phyloP scores from a whole-genome alignment of 345 rosid genomes.

The Sonneratia alba region DNA sequence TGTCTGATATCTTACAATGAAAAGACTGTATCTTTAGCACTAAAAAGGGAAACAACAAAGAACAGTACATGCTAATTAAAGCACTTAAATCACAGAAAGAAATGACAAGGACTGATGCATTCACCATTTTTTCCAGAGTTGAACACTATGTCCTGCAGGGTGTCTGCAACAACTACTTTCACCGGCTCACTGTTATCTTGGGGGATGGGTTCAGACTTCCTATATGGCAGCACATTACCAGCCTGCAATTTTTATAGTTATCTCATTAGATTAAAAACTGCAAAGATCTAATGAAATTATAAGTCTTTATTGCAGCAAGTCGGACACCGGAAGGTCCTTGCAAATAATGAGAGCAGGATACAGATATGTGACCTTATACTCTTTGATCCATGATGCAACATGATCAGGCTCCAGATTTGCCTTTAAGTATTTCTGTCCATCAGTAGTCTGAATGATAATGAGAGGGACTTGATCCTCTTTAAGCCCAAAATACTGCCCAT shows the following conservation, averaged over 20 bases:
- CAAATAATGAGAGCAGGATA: not conserved
- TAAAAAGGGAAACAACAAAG: not conserved
- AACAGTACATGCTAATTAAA: not conserved
- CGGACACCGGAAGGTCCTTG: no score
- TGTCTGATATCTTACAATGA: not conserved
- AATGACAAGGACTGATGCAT: conserved; percentile 4
- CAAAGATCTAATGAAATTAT: not conserved
- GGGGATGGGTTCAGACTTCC: conserved; percentile 84
- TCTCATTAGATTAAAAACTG: not conserved
- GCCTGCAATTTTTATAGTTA: conserved; percentile 37
- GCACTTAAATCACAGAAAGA: not conserved
- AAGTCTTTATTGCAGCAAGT: not conserved
- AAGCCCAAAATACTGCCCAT: conserved; percentile 82
- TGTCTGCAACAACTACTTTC: conserved; percentile 88
- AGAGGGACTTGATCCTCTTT: conserved; percentile 79
- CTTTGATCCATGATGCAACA: conserved; percentile 78
- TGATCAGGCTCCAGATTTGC: conserved; percentile 52
- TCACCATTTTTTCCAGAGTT: conserved; percentile 85
- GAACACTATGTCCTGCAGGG: conserved; percentile 54
- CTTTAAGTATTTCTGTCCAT: conserved; percentile 72
- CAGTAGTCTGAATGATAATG: conserved; percentile 52
- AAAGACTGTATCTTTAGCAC: not conserved
- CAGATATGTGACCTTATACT: conserved; percentile 50
- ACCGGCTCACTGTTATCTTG: conserved; percentile 75
- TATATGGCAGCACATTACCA: conserved; percentile 57